Conservation (phyloP, 306 rosid species). For the Cucumis hystrix region DNA sequence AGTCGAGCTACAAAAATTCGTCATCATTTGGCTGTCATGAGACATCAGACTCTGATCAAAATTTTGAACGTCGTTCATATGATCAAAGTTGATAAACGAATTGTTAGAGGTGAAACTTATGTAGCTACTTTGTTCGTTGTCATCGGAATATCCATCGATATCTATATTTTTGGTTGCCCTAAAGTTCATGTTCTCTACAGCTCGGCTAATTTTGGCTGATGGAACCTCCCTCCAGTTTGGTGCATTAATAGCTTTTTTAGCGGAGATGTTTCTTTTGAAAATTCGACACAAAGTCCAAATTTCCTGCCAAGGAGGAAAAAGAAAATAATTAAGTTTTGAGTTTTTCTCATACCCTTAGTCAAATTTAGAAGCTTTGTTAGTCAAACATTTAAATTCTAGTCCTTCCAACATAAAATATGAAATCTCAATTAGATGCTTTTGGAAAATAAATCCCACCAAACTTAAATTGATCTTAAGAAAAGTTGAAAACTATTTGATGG, state of each 20-base stretch:
- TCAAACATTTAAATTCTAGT: neutral
- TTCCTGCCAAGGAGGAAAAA: conserved; percentile 35
- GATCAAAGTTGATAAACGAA: conserved; percentile 10
- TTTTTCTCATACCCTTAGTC: neutral
- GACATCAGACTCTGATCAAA: neutral
- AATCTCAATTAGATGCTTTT: too few relatives aligned
- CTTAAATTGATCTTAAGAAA: too few relatives aligned
- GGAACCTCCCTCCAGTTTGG: conserved; percentile 34
- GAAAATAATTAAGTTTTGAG: neutral
- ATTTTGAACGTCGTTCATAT: conserved; percentile 16
- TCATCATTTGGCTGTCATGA: conserved; percentile 6
- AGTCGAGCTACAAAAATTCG: neutral
- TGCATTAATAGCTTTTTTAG: conserved; percentile 25
- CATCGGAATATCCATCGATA: neutral
- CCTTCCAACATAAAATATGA: neutral
- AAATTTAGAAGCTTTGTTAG: neutral
- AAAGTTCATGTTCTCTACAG: conserved; percentile 4
- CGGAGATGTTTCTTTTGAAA: conserved; percentile 48
- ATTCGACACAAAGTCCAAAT: conserved; percentile 91
- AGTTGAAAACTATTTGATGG: neutral
- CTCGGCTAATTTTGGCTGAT: conserved; percentile 14
- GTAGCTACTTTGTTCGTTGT: neutral
- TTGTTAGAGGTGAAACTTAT: neutral
- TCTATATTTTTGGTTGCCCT: neutral
- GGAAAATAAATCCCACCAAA: too few relatives aligned